Evolutionary conservation across 225 moss, liverwort and hornwort species (phyloP), one percentile per base, ranked within the genome.

Genomic region (Lunularia cruciata): DNA sequence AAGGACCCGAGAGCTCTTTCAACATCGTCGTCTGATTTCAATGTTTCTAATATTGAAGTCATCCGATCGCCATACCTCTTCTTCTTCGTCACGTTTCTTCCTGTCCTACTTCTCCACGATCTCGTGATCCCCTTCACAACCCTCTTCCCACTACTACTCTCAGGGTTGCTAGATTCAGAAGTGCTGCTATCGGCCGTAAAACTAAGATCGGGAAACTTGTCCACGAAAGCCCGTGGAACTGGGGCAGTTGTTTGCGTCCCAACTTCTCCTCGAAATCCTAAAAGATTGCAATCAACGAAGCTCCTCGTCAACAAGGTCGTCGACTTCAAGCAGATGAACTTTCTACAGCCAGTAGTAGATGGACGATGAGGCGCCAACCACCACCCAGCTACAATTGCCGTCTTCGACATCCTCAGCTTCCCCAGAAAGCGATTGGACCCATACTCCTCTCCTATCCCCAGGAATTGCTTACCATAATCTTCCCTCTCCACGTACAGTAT

Each of bases 1-100:
- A 90, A 90, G 5, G 79, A 76, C 60, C 79, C 85, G 32, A 98
- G 68, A 55, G 85, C 90, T 68, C 76, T 81, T 12, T 86, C 93
- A 32, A 93, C 78, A 46, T 51, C 49, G 3, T 9, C 15, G 39
- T 78, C 68, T 59, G 65, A 83, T 31, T 86, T 78, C 40, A 98
- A 71, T 5, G 81, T 73, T 65, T 75, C 70, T 27, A 98, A 71
- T 38, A 93, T 88, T 34, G 70, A 66, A n/a, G 67, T 45, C 22
- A 91, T 69, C 12, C 77, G 82, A 57, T 79, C 74, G 18, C 85
- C 82, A 51, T 87, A 83, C 46, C 74, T 86, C 67, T 42, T 59
- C 46, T 76, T 86, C 67, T 42, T 59, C 70, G 37, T 68, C 47
- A 4, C 55, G 35, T 52, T 72, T 60, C 81, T 77, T 37, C 81